Percentiles rank a stretch among this genome's conserved stretches.
Conservation (phyloP, 805 yeast genomes). For the Starmera dryadoides region DNA sequence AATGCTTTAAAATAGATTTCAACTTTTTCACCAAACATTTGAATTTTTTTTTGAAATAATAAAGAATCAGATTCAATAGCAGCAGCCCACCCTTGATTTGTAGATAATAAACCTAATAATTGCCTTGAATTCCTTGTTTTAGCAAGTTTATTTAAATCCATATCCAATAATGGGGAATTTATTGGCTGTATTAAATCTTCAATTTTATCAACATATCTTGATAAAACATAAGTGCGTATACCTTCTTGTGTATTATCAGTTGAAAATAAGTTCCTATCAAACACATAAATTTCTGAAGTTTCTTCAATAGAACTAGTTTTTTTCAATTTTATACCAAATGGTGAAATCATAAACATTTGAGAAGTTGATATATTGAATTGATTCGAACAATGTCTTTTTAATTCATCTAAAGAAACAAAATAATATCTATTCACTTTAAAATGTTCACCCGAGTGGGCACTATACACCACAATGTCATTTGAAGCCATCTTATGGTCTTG, state of each 20-base stretch:
- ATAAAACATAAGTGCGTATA: constrained; percentile 10
- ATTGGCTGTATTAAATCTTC: constrained; percentile 25
- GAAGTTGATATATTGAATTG: constrained; percentile 33
- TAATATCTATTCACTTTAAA: constrained; percentile 28
- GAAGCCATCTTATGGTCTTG: constrained; percentile 5
- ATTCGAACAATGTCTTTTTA: constrained; percentile 32
- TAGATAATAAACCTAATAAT: constrained; percentile 27
- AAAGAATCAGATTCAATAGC: constrained; percentile 35
- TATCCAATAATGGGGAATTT: constrained; percentile 27
- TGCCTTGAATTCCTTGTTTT: constrained; percentile 15
- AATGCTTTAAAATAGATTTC: constrained; percentile 37
- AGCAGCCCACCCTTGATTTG: constrained; percentile 45
- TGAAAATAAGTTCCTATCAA: constrained; percentile 53
- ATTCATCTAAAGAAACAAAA: constrained; percentile 33
- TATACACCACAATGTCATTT: constrained; percentile 14
- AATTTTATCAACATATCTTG: constrained; percentile 3
- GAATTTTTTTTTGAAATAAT: constrained; percentile 23
- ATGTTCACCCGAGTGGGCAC: constrained; percentile 38
- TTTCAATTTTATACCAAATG: constrained; percentile 58
- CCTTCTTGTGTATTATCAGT: constrained; percentile 14
- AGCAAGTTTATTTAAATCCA: constrained; percentile 11
- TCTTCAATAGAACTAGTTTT: constrained; percentile 31
- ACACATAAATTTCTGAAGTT: constrained; percentile 50
- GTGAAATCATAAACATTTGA: constrained; percentile 46
- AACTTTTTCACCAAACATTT: constrained; percentile 26